These are phyloP conservation scores for Lunularia cruciata DNA, from an alignment of 225 moss, liverwort and hornwort species.

Conservation along the genomic window DNA sequence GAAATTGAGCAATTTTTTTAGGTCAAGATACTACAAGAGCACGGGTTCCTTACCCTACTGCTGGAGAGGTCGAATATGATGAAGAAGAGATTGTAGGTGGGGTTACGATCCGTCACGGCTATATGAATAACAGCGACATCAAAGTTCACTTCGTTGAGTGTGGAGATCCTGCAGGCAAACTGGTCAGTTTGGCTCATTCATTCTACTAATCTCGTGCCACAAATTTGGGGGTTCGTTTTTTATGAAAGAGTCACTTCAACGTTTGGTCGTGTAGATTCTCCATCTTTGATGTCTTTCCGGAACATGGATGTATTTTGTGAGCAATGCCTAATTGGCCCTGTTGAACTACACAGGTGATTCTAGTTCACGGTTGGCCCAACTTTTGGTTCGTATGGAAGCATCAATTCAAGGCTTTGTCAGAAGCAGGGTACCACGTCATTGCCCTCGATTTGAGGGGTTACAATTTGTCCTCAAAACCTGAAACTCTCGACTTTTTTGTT, in stretches of 20 bases:
- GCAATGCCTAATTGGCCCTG: background rate
- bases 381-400: slow-evolving; percentile 84
- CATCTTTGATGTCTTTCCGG: too few species aligned
- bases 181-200: slow-evolving; percentile 20
- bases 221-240: too few species aligned
- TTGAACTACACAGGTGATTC: slow-evolving; percentile 47
- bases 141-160: slow-evolving; percentile 38
- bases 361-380: slow-evolving; percentile 82
- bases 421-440: slow-evolving; percentile 75
- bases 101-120: slow-evolving; percentile 33
- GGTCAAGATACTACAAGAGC: background rate
- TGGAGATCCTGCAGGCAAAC: slow-evolving; percentile 34
- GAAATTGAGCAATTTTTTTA: background rate
- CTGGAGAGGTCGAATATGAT: slow-evolving; percentile 15
- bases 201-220: background rate
- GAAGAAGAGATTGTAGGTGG: slow-evolving; percentile 39
- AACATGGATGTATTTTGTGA: background rate
- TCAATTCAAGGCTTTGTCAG: slow-evolving; percentile 63
- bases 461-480: slow-evolving; percentile 71
- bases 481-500: slow-evolving; percentile 40
- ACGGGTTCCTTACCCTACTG: background rate
- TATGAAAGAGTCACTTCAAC: too few species aligned
- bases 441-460: slow-evolving; percentile 77
- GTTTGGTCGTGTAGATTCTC: background rate
- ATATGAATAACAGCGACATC: slow-evolving; percentile 15